These are phyloP conservation scores for Aegilops speltoides DNA, from an alignment of 176 grass and related monocot genomes.

Conservation along the genomic window DNA sequence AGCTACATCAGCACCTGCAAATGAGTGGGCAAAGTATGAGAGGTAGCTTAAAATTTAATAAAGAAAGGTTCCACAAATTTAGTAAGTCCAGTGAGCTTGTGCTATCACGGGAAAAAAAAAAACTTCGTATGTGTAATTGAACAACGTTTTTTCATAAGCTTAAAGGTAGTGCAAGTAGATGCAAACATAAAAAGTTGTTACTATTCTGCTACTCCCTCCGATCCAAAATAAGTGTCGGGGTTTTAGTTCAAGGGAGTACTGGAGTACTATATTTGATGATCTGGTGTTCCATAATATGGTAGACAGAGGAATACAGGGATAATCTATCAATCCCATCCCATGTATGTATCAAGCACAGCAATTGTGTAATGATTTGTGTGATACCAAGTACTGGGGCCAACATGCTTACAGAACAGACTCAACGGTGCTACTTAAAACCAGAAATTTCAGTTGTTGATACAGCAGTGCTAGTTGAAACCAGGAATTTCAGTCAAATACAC, in stretches of 20 bases:
- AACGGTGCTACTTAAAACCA: not conserved
- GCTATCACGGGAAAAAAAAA: not conserved
- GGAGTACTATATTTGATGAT: not conserved
- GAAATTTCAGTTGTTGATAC: not conserved
- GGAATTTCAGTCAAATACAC: not conserved
- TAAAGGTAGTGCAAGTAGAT: not conserved
- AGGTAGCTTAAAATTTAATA: not conserved
- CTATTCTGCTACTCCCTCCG: not conserved
- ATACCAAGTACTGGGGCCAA: not conserved
- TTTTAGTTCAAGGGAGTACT: too few species aligned
- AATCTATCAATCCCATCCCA: not conserved
- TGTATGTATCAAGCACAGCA: not conserved
- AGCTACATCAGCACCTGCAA: conserved; percentile 74
- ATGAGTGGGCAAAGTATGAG: conserved; percentile 3
- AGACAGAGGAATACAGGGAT: not conserved
- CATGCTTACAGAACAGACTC: not conserved
- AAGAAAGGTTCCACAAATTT: not conserved
- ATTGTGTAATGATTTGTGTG: not conserved
- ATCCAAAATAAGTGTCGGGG: too few species aligned
- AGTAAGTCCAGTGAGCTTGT: not conserved
- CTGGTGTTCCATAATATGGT: not conserved
- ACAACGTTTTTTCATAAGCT: not conserved
- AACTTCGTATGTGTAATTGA: not conserved
- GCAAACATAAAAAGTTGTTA: not conserved
- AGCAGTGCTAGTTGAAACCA: not conserved